These are phyloP conservation scores for Entelexis sorbosivorans DNA, from an alignment of 1,139 yeast species.

Conservation along the genomic window DNA sequence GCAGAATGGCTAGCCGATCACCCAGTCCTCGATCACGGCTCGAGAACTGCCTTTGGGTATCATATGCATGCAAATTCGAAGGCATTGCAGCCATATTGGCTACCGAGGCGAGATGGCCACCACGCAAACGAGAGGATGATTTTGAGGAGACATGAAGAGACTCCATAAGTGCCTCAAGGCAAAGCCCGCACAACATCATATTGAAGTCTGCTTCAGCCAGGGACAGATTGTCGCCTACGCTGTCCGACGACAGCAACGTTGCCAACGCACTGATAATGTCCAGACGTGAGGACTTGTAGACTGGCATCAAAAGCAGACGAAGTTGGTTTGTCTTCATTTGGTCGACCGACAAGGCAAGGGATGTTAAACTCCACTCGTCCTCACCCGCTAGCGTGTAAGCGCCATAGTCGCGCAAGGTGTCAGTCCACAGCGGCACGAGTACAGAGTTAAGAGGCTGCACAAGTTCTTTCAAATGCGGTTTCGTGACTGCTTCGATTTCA, in stretches of 20 bases:
- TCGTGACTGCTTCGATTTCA: slow-evolving; percentile 37
- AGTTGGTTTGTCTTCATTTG: slow-evolving; percentile 30
- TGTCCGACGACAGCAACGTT: slow-evolving; percentile 36
- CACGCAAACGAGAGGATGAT: not conserved
- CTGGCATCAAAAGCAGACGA: slow-evolving; percentile 32
- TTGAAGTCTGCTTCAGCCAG: slow-evolving; percentile 54
- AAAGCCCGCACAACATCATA: slow-evolving; percentile 71
- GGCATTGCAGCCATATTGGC: not conserved
- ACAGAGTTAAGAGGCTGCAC: slow-evolving; percentile 49
- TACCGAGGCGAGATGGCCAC: not conserved
- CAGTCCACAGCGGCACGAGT: slow-evolving; percentile 69
- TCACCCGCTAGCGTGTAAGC: slow-evolving; percentile 53
- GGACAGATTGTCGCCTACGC: not conserved
- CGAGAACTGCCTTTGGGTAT: not conserved
- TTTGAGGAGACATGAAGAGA: not conserved
- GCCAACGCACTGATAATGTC: slow-evolving; percentile 71
- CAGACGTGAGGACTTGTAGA: slow-evolving; percentile 63
- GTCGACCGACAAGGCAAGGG: slow-evolving; percentile 25
- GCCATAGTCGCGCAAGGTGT: slow-evolving; percentile 64
- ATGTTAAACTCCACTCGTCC: slow-evolving; percentile 26
- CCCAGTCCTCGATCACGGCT: not conserved
- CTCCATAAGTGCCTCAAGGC: slow-evolving; percentile 57
- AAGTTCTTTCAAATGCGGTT: slow-evolving; percentile 31
- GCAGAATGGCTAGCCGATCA: slow-evolving; percentile 7
- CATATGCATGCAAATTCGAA: not conserved